Evolutionary conservation across 768 basidiomycete genomes (phyloP).

Genomic region (Boletus rufocinnamomeus): DNA sequence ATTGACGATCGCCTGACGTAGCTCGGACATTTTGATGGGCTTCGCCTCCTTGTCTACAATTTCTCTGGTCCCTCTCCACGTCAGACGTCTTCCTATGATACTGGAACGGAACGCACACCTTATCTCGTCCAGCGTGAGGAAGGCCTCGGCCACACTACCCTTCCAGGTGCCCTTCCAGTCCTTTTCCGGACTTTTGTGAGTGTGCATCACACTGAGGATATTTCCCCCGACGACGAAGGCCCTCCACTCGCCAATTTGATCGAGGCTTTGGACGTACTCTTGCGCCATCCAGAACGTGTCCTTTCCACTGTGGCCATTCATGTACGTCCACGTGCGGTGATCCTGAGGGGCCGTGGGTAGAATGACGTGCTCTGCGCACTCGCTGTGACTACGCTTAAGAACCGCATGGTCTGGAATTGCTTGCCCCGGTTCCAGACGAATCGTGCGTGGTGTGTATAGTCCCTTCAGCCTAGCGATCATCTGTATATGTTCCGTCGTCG

Average conservation of each 20-base stretch:
- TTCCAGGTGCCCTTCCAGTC: not conserved
- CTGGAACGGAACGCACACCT: too few species aligned
- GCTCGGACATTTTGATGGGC: too few species aligned
- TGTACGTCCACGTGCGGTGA: not conserved
- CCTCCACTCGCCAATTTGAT: not conserved
- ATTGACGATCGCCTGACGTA: too few species aligned
- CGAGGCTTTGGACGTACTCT: not conserved
- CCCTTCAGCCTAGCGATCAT: too few species aligned
- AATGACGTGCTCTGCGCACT: not conserved
- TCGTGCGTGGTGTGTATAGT: too few species aligned
- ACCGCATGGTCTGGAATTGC: not conserved
- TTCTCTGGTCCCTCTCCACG: too few species aligned
- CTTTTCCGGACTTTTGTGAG: not conserved
- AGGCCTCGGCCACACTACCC: accelerated
- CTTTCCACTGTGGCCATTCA: accelerated
- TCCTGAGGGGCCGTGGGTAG: not conserved
- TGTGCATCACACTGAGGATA: not conserved
- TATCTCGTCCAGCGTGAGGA: not conserved
- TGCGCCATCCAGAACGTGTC: not conserved
- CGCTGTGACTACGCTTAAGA: not conserved
- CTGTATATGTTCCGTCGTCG: too few species aligned
- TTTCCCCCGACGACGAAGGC: not conserved
- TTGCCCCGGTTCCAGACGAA: too few species aligned
- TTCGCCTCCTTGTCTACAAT: too few species aligned
- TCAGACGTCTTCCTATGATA: too few species aligned